A percentile compares a stretch with the other conserved stretches of the same genome.
Conservation (phyloP, 2,329 filamentous ascomycete genomes). For the Phoma herbarum region DNA sequence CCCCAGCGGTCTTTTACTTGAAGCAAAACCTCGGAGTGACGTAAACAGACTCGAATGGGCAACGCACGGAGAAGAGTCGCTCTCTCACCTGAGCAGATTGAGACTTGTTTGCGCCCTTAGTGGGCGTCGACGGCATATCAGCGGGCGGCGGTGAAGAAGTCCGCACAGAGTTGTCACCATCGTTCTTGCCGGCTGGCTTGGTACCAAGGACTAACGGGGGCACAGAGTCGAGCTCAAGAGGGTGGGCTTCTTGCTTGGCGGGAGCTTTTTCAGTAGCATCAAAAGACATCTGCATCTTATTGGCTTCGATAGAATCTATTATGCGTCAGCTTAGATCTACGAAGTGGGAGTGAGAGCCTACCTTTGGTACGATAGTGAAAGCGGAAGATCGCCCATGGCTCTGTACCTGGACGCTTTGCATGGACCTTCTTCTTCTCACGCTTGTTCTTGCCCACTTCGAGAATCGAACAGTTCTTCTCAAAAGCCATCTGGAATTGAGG, state of each 20-base stretch:
- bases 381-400: constrained; percentile 52
- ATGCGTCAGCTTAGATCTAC: neutral
- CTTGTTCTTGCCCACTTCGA: constrained; percentile 21
- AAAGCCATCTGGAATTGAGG: constrained; percentile 38
- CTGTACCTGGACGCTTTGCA: constrained; percentile 41
- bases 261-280: constrained; percentile 18
- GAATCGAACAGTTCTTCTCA: constrained; percentile 25
- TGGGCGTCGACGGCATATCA: constrained; percentile 15
- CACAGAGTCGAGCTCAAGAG: constrained; percentile 29
- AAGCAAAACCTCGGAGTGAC: constrained; percentile 2
- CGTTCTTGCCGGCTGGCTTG: constrained; percentile 22
- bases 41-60: neutral
- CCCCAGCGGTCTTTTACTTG: neutral
- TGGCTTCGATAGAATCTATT: constrained; percentile 29
- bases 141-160: constrained; percentile 23
- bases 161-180: constrained; percentile 22
- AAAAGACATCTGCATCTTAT: constrained; percentile 19
- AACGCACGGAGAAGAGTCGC: constrained; percentile 1
- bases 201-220: constrained; percentile 17
- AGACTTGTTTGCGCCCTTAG: constrained; percentile 3
- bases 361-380: constrained; percentile 53
- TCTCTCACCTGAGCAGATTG: constrained; percentile 25
- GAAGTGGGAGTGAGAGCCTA: constrained; percentile 6
- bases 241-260: constrained; percentile 13
- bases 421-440: constrained; percentile 25